Percentiles rank a stretch among this genome's conserved stretches.
These are phyloP conservation scores for Naegleria gruberi DNA, from an alignment of 208 protist species.

Conservation along the genomic window DNA sequence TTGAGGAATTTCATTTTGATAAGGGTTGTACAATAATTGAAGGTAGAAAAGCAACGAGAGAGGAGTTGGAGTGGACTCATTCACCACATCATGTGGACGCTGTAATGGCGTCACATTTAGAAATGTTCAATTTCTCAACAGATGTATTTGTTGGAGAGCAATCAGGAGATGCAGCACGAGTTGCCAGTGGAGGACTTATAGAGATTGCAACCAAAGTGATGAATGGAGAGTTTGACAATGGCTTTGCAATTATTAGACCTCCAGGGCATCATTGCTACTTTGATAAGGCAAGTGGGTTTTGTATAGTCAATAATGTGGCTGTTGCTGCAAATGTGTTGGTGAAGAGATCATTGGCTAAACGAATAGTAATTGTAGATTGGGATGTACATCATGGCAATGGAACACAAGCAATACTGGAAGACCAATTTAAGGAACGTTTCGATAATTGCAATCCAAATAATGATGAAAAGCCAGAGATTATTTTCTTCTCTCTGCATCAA, in stretches of 20 bases:
- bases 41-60: conserved; percentile 46
- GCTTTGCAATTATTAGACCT: conserved; percentile 66
- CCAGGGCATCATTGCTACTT: conserved; percentile 72
- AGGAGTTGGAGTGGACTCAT: conserved; percentile 59
- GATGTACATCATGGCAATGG: conserved; percentile 90
- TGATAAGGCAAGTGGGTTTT: conserved; percentile 64
- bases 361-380: conserved; percentile 83
- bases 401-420: conserved; percentile 79
- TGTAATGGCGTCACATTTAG: neutral
- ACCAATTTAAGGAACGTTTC: conserved; percentile 52
- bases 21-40: neutral
- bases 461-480: conserved; percentile 50
- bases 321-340: conserved; percentile 49
- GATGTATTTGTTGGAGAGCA: conserved; percentile 15
- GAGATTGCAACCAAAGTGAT: conserved; percentile 15
- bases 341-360: conserved; percentile 32
- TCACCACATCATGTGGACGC: conserved; percentile 9
- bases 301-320: conserved; percentile 73
- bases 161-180: conserved; percentile 20
- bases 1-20: neutral
- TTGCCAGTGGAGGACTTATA: conserved; percentile 9
- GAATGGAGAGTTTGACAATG: conserved; percentile 28
- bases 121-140: neutral
- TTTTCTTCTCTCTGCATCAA: conserved; percentile 84
- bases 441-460: neutral